These are phyloP conservation scores for Elongisporangium undulatum DNA, from an alignment of 352 stramenopile species.

Conservation along the genomic window DNA sequence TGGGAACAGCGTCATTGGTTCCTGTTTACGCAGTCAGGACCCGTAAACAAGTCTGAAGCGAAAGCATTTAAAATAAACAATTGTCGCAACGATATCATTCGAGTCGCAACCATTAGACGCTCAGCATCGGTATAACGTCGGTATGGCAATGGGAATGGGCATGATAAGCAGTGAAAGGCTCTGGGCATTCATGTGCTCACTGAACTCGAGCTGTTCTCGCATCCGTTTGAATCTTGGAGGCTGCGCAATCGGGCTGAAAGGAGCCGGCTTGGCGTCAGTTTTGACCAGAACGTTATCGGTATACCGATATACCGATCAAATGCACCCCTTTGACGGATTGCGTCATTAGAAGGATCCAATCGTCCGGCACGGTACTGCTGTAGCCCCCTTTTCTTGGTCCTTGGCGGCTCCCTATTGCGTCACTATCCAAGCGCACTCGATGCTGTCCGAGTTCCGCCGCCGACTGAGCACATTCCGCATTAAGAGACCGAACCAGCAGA, in stretches of 20 bases:
- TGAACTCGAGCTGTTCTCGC: not conserved
- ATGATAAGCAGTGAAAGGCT: not conserved
- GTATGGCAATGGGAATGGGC: not conserved
- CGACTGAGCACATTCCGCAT: constrained; percentile 30
- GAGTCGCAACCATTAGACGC: not conserved
- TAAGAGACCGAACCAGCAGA: constrained; percentile 18
- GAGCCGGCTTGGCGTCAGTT: not conserved
- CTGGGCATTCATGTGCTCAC: not conserved
- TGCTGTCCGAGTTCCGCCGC: constrained; percentile 39
- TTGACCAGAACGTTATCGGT: not conserved
- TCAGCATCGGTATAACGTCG: not conserved
- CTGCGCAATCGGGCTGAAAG: not conserved
- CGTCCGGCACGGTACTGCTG: not conserved
- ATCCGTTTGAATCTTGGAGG: too few species aligned
- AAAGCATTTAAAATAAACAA: not conserved
- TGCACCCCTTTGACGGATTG: not conserved
- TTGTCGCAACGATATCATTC: not conserved
- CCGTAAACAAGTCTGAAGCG: not conserved
- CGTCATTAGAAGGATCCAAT: not conserved
- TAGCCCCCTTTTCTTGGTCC: not conserved
- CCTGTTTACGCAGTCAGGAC: not conserved
- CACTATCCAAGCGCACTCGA: constrained; percentile 6
- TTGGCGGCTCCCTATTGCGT: not conserved
- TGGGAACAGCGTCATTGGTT: not conserved
- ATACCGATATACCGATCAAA: not conserved